Percentiles rank a stretch among this genome's conserved stretches.
phyloP scores from a whole-genome alignment of 257 asterid species.

The Cynanchum wilfordii region DNA sequence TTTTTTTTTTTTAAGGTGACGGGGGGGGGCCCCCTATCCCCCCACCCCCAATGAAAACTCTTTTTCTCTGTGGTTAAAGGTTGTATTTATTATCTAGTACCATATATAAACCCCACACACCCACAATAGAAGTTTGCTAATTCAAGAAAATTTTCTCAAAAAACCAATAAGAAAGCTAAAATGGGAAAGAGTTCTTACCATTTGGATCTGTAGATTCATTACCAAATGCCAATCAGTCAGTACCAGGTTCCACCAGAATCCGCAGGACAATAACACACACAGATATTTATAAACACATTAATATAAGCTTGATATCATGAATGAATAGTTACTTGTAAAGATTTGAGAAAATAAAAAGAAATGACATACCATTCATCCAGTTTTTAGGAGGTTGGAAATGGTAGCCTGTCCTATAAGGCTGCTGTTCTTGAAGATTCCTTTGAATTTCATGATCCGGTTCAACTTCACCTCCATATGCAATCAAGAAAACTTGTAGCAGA shows the following conservation, averaged over 20 bases:
- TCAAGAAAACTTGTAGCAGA: conserved; percentile 5
- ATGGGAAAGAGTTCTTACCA: conserved; percentile 16
- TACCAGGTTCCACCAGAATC: conserved; percentile 4
- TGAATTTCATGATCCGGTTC: conserved; percentile 2
- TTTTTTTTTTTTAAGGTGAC: too few species aligned
- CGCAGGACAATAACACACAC: not conserved
- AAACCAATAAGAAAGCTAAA: not conserved
- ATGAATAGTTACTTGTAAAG: not conserved
- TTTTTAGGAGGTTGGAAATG: conserved; percentile 34
- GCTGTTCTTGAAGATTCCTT: conserved; percentile 6
- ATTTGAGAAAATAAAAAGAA: not conserved
- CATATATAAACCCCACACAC: too few species aligned
- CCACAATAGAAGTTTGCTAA: not conserved
- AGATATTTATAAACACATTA: not conserved
- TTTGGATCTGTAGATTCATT: conserved; percentile 26
- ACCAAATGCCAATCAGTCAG: not conserved
- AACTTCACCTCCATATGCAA: conserved; percentile 9
- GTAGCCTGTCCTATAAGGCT: conserved; percentile 28
- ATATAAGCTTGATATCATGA: too few species aligned
- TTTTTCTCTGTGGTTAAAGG: too few species aligned
- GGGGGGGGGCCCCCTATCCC: too few species aligned
- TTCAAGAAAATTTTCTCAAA: not conserved
- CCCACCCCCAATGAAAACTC: too few species aligned
- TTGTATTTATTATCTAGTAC: too few species aligned
- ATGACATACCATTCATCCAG: conserved; percentile 32